These are phyloP conservation scores for Mortierella sp. DNA, from an alignment of 371 early-diverging fungal genomes.

Conservation along the genomic window DNA sequence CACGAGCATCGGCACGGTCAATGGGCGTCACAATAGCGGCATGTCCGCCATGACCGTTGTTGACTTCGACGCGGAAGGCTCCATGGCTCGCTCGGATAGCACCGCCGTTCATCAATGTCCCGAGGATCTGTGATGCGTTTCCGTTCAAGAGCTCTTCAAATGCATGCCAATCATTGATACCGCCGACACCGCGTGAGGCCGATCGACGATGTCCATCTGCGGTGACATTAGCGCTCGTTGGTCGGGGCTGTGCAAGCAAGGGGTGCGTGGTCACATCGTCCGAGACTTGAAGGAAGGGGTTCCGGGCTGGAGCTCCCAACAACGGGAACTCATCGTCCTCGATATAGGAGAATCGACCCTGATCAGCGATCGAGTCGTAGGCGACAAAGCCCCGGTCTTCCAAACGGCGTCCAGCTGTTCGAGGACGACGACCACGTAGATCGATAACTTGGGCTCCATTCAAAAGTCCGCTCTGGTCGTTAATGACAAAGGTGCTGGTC, in stretches of 20 bases:
- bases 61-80: constrained; percentile 69
- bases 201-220: constrained; percentile 35
- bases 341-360: constrained; percentile 47
- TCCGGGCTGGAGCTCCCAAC: constrained; percentile 49
- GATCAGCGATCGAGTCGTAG: constrained; percentile 36
- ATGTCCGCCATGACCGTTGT: constrained; percentile 59
- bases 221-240: constrained; percentile 39
- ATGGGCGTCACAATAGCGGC: constrained; percentile 50
- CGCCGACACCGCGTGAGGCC: constrained; percentile 37
- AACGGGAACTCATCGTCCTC: constrained; percentile 52
- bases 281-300: constrained; percentile 40
- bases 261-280: constrained; percentile 80
- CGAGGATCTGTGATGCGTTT: constrained; percentile 75
- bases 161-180: constrained; percentile 68
- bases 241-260: constrained; percentile 67
- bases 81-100: constrained; percentile 58
- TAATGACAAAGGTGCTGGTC: constrained; percentile 43
- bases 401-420: constrained; percentile 38
- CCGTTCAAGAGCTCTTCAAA: constrained; percentile 84
- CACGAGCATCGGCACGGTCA: constrained; percentile 49
- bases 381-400: constrained; percentile 56
- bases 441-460: constrained; percentile 40
- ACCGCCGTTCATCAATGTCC: constrained; percentile 68
- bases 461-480: constrained; percentile 32
- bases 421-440: constrained; percentile 50